phyloP scores from a whole-genome alignment of 495 filamentous ascomycete genomes.

The Penicillium bovifimosum region DNA sequence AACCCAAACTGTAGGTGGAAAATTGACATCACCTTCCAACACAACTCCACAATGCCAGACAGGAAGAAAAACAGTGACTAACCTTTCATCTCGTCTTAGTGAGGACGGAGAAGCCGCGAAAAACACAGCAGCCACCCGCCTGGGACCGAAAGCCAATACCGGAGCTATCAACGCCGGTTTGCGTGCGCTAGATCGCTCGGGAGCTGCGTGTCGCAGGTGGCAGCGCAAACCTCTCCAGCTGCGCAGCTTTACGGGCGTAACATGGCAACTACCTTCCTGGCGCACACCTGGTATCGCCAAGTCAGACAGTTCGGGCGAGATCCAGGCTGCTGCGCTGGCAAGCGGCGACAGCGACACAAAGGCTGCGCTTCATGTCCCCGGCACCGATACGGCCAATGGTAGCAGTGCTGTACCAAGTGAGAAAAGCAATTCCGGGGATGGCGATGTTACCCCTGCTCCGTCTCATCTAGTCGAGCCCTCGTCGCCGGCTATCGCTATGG shows the following conservation, averaged over 20 bases:
- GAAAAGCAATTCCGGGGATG: slow-evolving; percentile 59
- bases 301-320: slow-evolving; percentile 35
- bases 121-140: slow-evolving; percentile 56
- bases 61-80: slow-evolving; percentile 12
- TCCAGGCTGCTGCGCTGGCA: slow-evolving; percentile 32
- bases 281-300: slow-evolving; percentile 56
- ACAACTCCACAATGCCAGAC: neutral
- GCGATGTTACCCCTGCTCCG: slow-evolving; percentile 40
- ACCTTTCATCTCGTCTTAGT: slow-evolving; percentile 28
- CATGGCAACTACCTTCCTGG: slow-evolving; percentile 84
- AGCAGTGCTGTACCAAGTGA: slow-evolving; percentile 54
- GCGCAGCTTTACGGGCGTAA: slow-evolving; percentile 87
- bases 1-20: slow-evolving; percentile 68
- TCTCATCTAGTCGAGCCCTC: slow-evolving; percentile 41
- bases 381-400: slow-evolving; percentile 42
- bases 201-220: slow-evolving; percentile 91
- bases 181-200: slow-evolving; percentile 83
- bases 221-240: slow-evolving; percentile 71
- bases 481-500: slow-evolving; percentile 32
- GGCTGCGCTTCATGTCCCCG: slow-evolving; percentile 64
- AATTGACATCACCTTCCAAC: neutral
- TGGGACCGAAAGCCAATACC: slow-evolving; percentile 95
- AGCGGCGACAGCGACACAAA: slow-evolving; percentile 71
- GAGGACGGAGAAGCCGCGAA: slow-evolving; percentile 56
- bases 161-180: slow-evolving; percentile 96